Evolutionary conservation across 192 early-diverging fungal species (phyloP).

Genomic region (Dissophora ornata): DNA sequence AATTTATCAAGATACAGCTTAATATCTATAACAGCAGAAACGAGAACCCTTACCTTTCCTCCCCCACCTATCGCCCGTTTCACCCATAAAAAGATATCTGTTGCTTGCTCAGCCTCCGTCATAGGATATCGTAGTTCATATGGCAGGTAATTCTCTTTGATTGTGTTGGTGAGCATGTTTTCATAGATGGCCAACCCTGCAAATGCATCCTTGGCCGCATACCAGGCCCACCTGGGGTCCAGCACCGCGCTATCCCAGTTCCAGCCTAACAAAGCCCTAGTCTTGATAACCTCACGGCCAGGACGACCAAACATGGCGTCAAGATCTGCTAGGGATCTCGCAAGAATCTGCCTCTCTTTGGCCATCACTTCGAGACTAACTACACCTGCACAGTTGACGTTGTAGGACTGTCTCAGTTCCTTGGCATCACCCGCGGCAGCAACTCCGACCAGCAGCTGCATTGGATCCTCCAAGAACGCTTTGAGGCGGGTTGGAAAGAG

Average conservation of each 20-base stretch:
- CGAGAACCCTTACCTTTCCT: conserved; percentile 6
- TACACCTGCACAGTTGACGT: conserved; percentile 29
- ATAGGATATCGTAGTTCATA: conserved; percentile 25
- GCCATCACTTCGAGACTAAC: conserved; percentile 52
- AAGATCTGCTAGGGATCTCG: conserved; percentile 41
- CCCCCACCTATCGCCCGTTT: neutral
- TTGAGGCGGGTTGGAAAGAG: conserved; percentile 49
- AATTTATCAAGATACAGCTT: neutral
- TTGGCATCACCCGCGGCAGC: conserved; percentile 33
- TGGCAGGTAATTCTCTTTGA: conserved; percentile 6
- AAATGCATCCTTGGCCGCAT: conserved; percentile 57
- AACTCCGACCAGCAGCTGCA: conserved; percentile 47
- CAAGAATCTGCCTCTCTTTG: conserved; percentile 13
- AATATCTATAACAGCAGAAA: neutral
- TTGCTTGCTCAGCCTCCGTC: conserved; percentile 22
- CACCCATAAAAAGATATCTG: conserved; percentile 17
- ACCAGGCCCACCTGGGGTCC: conserved; percentile 38
- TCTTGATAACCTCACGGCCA: conserved; percentile 54
- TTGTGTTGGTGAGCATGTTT: conserved; percentile 30
- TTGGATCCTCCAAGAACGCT: conserved; percentile 39
- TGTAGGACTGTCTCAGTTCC: conserved; percentile 25
- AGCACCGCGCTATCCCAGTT: conserved; percentile 53
- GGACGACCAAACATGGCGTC: conserved; percentile 53
- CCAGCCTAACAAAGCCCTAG: conserved; percentile 47
- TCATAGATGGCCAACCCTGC: conserved; percentile 51